Percentiles rank a stretch among this genome's conserved stretches.
phyloP scores from a whole-genome alignment of 106 monocot species.

The Platanthera zijinensis region DNA sequence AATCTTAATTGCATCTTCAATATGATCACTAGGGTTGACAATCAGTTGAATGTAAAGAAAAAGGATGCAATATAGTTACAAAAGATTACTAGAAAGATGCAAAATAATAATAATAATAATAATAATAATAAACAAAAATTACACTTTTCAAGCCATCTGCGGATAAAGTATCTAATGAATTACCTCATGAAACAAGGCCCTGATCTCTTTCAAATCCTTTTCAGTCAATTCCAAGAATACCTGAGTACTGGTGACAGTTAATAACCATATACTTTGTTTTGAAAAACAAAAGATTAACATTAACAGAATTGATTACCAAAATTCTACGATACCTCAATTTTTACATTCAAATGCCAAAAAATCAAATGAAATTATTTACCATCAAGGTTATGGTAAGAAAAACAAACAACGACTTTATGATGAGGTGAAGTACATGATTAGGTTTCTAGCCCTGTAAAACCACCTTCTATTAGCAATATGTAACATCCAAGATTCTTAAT shows the following conservation, averaged over 20 bases:
- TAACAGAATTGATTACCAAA: neutral
- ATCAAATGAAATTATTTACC: neutral
- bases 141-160: neutral
- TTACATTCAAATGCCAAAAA: neutral
- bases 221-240: conserved; percentile 82
- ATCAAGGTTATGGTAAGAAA: neutral
- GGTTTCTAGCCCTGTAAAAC: neutral
- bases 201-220: conserved; percentile 71
- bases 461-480: neutral
- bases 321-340: neutral
- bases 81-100: neutral
- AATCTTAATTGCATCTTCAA: neutral
- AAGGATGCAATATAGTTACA: neutral
- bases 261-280: neutral
- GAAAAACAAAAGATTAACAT: neutral
- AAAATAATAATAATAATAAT: neutral
- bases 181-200: conserved; percentile 86
- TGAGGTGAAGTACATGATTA: neutral
- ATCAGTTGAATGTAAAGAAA: neutral
- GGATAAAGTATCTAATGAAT: neutral
- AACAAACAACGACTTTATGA: neutral
- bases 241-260: conserved; percentile 25
- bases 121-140: neutral
- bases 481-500: neutral
- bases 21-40: neutral